These are phyloP conservation scores for Wickerhamomyces hampshirensis DNA, from an alignment of 805 yeast species.

Conservation along the genomic window DNA sequence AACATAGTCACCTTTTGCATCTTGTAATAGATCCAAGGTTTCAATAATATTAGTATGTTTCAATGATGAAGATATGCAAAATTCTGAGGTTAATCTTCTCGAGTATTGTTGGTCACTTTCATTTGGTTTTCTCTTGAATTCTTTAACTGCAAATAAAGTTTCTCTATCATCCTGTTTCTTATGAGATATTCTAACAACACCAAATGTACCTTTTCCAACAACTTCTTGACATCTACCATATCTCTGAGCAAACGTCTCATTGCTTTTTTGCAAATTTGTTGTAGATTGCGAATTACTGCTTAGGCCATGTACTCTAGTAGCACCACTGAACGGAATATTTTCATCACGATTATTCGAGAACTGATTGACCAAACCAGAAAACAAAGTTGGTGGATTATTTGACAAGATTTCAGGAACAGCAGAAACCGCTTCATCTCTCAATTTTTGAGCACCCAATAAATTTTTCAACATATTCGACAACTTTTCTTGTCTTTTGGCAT, in stretches of 20 bases:
- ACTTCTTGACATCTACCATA: slow-evolving; percentile 95
- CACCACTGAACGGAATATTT: slow-evolving; percentile 32
- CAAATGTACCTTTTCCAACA: slow-evolving; percentile 91
- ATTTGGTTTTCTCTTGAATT: slow-evolving; percentile 58
- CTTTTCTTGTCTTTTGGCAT: slow-evolving; percentile 76
- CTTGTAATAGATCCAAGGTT: slow-evolving; percentile 72
- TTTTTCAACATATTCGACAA: slow-evolving; percentile 70
- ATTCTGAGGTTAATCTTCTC: slow-evolving; percentile 73
- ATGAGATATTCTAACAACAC: slow-evolving; percentile 87
- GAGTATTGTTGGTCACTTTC: slow-evolving; percentile 67
- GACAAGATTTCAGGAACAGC: slow-evolving; percentile 66
- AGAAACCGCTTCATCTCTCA: slow-evolving; percentile 64
- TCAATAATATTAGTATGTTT: slow-evolving; percentile 74
- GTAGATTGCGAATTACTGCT: slow-evolving; percentile 1
- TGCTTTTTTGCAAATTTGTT: neutral
- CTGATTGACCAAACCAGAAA: slow-evolving; percentile 62
- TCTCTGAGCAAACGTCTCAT: slow-evolving; percentile 66
- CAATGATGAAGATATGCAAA: slow-evolving; percentile 73
- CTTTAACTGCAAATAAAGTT: slow-evolving; percentile 77
- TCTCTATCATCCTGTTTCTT: slow-evolving; percentile 47
- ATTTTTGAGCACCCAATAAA: slow-evolving; percentile 66
- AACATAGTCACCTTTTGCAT: slow-evolving; percentile 77
- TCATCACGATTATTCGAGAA: slow-evolving; percentile 43
- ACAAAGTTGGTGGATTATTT: slow-evolving; percentile 61
- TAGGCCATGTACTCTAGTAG: slow-evolving; percentile 24